Conservation (phyloP, 2,329 filamentous ascomycete genomes). For the Lecanoromycetidae sp. region DNA sequence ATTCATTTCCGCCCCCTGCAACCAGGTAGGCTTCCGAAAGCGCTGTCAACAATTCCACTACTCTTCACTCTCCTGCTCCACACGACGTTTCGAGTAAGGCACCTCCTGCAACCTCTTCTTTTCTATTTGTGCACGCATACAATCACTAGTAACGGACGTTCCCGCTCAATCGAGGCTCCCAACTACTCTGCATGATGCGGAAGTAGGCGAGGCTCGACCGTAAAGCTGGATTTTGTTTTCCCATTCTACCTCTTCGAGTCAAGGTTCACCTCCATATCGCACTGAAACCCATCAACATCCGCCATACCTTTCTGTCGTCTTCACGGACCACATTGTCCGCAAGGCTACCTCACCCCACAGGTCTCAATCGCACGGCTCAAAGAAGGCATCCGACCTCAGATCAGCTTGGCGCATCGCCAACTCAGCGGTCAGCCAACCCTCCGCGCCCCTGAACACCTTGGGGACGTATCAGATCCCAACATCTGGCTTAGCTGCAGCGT, state of each 20-base stretch:
- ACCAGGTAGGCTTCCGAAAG: no score
- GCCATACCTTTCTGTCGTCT: background rate
- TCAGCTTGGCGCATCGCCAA: background rate
- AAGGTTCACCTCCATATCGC: background rate
- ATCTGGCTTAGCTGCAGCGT: background rate
- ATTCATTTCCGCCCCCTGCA: no score
- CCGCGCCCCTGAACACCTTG: background rate
- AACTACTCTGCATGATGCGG: slow-evolving; percentile 2
- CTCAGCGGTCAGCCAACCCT: background rate
- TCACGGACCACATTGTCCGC: background rate
- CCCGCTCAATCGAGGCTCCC: background rate
- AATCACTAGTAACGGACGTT: no score
- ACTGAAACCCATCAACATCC: background rate
- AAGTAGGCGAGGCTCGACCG: slow-evolving; percentile 2
- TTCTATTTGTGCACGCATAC: no score
- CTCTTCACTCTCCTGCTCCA: no score
- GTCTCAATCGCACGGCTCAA: no score
- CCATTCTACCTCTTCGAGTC: background rate
- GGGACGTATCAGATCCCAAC: background rate
- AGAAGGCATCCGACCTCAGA: slow-evolving; percentile 6
- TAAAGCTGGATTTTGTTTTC: background rate
- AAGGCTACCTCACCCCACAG: background rate
- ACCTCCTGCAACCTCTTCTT: no score
- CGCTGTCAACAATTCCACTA: no score
- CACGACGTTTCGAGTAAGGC: no score